phyloP scores from a whole-genome alignment of 73 alveolate species.

The Paramecium caudatum region DNA sequence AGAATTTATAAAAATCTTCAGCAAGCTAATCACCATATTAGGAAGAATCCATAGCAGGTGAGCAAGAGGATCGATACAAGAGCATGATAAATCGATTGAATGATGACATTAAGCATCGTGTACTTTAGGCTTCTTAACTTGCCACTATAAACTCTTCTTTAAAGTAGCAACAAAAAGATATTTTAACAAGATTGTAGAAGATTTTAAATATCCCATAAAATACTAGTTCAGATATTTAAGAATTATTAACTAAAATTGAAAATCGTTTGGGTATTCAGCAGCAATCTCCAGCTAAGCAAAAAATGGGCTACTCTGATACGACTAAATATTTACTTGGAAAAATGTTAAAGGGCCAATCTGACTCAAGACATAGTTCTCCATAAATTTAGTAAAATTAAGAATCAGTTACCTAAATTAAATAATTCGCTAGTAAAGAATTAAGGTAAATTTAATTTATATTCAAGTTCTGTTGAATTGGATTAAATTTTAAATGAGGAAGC shows the following conservation, averaged over 20 bases:
- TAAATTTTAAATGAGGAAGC: slow-evolving; percentile 38
- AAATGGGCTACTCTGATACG: not conserved
- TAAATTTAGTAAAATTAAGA: too few species aligned
- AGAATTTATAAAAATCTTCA: not conserved
- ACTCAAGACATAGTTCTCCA: not conserved
- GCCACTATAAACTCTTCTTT: not conserved
- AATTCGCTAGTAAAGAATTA: too few species aligned
- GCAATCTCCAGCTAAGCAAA: not conserved
- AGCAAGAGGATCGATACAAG: not conserved
- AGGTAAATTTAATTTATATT: too few species aligned
- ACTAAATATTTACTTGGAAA: slow-evolving; percentile 3
- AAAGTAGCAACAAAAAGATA: not conserved
- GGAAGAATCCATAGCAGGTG: not conserved
- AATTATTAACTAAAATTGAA: not conserved
- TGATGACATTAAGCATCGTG: not conserved
- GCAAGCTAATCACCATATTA: not conserved
- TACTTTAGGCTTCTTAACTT: slow-evolving; percentile 10
- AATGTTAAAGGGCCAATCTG: not conserved
- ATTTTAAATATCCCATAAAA: slow-evolving; percentile 13
- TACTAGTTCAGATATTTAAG: not conserved
- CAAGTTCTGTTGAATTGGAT: not conserved
- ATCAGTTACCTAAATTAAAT: too few species aligned
- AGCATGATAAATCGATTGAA: not conserved
- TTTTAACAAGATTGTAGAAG: not conserved
- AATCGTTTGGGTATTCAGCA: not conserved